phyloP scores from a whole-genome alignment of 371 early-diverging fungal genomes.

The Syncephalastrum sp. region DNA sequence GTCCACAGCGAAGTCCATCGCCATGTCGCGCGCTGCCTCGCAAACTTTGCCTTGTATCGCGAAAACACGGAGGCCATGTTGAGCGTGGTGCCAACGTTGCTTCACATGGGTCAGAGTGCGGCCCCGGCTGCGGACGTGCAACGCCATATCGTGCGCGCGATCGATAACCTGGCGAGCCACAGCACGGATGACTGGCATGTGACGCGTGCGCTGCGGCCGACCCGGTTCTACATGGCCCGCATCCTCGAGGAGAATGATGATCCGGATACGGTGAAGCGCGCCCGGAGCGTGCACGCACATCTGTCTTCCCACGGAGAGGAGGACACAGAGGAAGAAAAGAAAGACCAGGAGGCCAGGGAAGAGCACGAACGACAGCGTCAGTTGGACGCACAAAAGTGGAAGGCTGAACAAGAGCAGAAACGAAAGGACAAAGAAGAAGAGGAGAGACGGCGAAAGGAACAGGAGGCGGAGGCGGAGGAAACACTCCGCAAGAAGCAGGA shows the following conservation, averaged over 20 bases:
- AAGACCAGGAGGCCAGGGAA: too few relatives aligned
- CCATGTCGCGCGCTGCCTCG: slow-evolving; percentile 58
- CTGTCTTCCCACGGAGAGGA: too few relatives aligned
- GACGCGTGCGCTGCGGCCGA: too few relatives aligned
- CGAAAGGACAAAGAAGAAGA: too few relatives aligned
- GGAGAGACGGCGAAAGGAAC: too few relatives aligned
- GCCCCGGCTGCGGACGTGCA: slow-evolving; percentile 30
- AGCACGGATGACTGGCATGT: too few relatives aligned
- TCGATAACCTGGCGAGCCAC: slow-evolving; percentile 36
- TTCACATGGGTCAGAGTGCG: slow-evolving; percentile 37
- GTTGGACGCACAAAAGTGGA: too few relatives aligned
- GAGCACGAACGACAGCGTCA: too few relatives aligned
- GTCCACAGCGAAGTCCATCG: slow-evolving; percentile 43
- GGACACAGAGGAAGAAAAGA: too few relatives aligned
- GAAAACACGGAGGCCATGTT: slow-evolving; percentile 29
- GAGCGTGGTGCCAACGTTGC: slow-evolving; percentile 50
- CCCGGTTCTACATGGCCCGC: slow-evolving; percentile 11
- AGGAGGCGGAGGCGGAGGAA: too few relatives aligned
- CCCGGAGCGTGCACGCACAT: slow-evolving; percentile 18
- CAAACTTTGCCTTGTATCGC: slow-evolving; percentile 61
- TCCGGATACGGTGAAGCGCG: slow-evolving; percentile 34
- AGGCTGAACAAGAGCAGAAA: too few relatives aligned
- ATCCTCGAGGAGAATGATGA: slow-evolving; percentile 19
- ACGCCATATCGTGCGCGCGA: slow-evolving; percentile 43
- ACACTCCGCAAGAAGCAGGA: too few relatives aligned